A percentile compares a stretch with the other conserved stretches of the same genome.
These are phyloP conservation scores for Diddensiella santjacobensis DNA, from an alignment of 805 yeast genomes.

Conservation along the genomic window DNA sequence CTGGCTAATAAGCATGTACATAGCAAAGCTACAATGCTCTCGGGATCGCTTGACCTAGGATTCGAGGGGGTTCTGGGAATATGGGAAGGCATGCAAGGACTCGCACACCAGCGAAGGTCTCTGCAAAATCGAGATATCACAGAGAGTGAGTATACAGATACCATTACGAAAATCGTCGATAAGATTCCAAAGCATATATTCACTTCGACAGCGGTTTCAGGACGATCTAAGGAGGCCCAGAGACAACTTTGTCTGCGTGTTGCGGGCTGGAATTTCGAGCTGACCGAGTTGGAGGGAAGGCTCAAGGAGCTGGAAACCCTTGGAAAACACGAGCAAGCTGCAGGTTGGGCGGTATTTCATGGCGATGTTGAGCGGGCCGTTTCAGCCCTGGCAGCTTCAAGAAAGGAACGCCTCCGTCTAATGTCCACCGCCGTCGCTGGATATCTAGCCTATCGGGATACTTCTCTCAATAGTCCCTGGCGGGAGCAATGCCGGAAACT, in stretches of 20 bases:
- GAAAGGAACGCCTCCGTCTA: constrained; percentile 62
- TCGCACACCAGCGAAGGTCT: constrained; percentile 19
- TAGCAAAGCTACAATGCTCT: constrained; percentile 57
- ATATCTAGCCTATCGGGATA: constrained; percentile 62
- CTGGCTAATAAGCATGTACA: constrained; percentile 63
- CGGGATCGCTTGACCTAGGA: constrained; percentile 72
- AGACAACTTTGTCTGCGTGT: constrained; percentile 76
- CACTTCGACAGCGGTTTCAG: constrained; percentile 24
- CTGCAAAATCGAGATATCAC: constrained; percentile 23
- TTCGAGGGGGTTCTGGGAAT: constrained; percentile 85
- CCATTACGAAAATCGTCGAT: constrained; percentile 50
- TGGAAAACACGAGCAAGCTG: constrained; percentile 81
- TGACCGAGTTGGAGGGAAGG: constrained; percentile 68
- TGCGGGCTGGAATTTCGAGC: constrained; percentile 86
- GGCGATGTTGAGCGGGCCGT: constrained; percentile 83
- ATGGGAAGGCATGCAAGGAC: constrained; percentile 58
- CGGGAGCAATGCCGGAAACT: constrained; percentile 85
- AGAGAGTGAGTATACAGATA: constrained; percentile 45
- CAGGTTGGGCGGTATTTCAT: constrained; percentile 96
- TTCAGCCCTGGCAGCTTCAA: constrained; percentile 69
- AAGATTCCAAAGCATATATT: constrained; percentile 38
- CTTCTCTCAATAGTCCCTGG: constrained; percentile 70
- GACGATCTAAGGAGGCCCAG: constrained; percentile 54
- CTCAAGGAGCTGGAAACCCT: constrained; percentile 50
- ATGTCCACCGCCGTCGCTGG: constrained; percentile 96